A percentile compares a stretch with the other conserved stretches of the same genome.
These are phyloP conservation scores for Phytophthora colocasiae DNA, from an alignment of 352 stramenopile genomes.

Conservation along the genomic window DNA sequence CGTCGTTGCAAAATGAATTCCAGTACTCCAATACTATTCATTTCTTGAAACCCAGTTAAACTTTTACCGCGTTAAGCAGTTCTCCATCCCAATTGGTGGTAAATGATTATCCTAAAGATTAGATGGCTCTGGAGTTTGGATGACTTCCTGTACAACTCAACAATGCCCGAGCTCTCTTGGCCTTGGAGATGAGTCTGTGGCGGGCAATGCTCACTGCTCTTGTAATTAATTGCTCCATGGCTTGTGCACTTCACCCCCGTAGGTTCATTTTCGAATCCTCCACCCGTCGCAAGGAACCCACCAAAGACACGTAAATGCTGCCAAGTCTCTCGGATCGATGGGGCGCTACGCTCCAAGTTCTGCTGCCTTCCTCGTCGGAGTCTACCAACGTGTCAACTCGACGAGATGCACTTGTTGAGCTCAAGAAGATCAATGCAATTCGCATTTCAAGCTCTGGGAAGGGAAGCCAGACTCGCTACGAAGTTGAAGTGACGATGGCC, in stretches of 20 bases:
- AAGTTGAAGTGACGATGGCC: conserved; percentile 13
- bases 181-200: conserved; percentile 1
- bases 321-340: conserved; percentile 22
- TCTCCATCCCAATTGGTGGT: conserved; percentile 10
- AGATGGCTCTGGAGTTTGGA: conserved; percentile 7
- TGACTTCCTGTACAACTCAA: conserved; percentile 4
- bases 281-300: neutral
- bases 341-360: conserved; percentile 23
- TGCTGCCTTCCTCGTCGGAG: conserved; percentile 3
- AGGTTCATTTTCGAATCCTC: conserved; percentile 20
- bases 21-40: conserved; percentile 2
- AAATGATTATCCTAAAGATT: conserved; percentile 2
- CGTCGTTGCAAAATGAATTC: conserved; percentile 7
- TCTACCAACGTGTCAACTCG: conserved; percentile 3
- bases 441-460: conserved; percentile 19
- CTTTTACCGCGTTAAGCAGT: no score
- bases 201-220: no score
- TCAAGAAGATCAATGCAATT: conserved; percentile 26
- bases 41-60: neutral
- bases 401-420: conserved; percentile 7
- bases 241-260: neutral
- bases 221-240: no score
- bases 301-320: conserved; percentile 12
- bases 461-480: conserved; percentile 12
- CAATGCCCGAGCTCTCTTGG: conserved; percentile 4